Base-by-base conservation (phyloP, 2,329 filamentous ascomycete genomes). In the Talaromyces funiculosus region DNA sequence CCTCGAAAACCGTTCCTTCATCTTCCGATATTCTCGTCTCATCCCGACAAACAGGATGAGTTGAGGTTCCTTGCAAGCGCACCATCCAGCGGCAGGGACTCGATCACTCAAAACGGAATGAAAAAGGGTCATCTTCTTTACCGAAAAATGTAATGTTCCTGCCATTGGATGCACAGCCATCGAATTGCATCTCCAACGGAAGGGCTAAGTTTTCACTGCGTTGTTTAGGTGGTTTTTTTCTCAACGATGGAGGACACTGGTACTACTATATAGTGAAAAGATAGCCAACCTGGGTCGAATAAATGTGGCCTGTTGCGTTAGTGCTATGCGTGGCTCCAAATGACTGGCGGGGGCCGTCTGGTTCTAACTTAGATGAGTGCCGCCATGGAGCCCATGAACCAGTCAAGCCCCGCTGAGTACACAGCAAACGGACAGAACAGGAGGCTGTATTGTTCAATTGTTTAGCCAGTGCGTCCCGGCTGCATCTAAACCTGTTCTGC, bases 241-340 rank as follows among this genome's bases (percentile, higher is more conserved):
- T 43, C 18, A 56, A 26, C 14, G 20, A 56, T 40, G 35, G 40
- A 40, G 26, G 35, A 12, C 33, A 56, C 7, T 18, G 35, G 20
- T 42, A 18, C n/a, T 43, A 56, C 35, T 40, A 47, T 57, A 26
- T 35, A 57, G 20, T 20, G 33, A 33, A 31, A 38, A 16, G 7
- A 59, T 43, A 42, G 35, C 26, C 57, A 53, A 59, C 54, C 18
- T 49, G 16, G 18, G 20, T 55, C 40, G 57, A 31, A n/a, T 43
- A 16, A 29, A 49, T 59, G 60, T 49, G 40, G 59, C 60, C 18
- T 54, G 47, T 33, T 58, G 57, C 54, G 54, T 54, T 63, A 63
- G 61, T 59, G 54, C 60, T 51, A 61, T 61, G 54, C 61, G 61
- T 63, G 61, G 61, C 61, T 63, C 59, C 59, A 63, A 63, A 61